Evolutionary conservation across 805 yeast species (phyloP).

Genomic region (Yarrowia phangngaensis): DNA sequence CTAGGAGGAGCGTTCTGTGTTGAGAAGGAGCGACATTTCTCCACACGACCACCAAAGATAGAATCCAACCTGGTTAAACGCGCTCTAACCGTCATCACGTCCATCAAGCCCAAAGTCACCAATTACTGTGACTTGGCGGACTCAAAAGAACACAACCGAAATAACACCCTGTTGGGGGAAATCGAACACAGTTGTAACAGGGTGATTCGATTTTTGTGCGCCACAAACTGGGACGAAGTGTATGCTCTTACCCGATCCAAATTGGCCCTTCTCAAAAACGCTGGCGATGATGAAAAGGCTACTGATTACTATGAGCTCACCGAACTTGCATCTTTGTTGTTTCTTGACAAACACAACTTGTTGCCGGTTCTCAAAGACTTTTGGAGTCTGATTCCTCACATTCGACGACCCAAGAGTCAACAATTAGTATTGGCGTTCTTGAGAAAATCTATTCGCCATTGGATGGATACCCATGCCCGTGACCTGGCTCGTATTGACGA

Average conservation of each 20-base stretch:
- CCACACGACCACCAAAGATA: slow-evolving; percentile 16
- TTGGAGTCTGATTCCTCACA: slow-evolving; percentile 23
- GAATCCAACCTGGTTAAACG: slow-evolving; percentile 18
- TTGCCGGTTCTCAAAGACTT: slow-evolving; percentile 10
- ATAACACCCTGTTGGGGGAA: slow-evolving; percentile 3
- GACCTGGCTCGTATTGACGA: slow-evolving; percentile 16
- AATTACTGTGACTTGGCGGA: slow-evolving; percentile 6
- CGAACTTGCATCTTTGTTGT: slow-evolving; percentile 4
- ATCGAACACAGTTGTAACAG: slow-evolving; percentile 19
- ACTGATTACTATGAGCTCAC: background rate
- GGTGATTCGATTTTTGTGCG: slow-evolving; percentile 8
- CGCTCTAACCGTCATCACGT: slow-evolving; percentile 4
- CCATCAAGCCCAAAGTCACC: slow-evolving; percentile 18
- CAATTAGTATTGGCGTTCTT: slow-evolving; percentile 6
- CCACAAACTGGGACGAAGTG: slow-evolving; percentile 23
- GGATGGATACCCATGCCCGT: slow-evolving; percentile 18
- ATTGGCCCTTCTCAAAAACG: slow-evolving; percentile 1
- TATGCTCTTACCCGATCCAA: slow-evolving; percentile 12
- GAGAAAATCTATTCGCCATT: slow-evolving; percentile 11
- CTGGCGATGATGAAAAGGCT: background rate
- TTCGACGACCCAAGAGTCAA: slow-evolving; percentile 7
- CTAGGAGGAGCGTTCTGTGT: no score
- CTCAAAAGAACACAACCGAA: background rate
- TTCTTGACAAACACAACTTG: slow-evolving; percentile 3
- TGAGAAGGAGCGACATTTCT: slow-evolving; percentile 13